These are phyloP conservation scores for Sequoia sempervirens DNA, from an alignment of 75 land plant species.

Conservation along the genomic window DNA sequence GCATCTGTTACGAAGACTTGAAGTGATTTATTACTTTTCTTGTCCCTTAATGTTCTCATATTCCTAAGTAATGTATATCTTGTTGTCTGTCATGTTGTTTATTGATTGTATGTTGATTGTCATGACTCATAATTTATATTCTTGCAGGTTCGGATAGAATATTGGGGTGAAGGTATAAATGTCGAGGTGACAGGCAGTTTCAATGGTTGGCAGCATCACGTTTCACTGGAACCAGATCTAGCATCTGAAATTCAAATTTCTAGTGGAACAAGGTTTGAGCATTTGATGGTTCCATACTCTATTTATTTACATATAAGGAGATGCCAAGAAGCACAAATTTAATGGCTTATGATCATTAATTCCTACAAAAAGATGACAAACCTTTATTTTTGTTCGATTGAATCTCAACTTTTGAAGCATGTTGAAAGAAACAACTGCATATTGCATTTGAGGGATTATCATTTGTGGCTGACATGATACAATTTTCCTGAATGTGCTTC, in stretches of 20 bases:
- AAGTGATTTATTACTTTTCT: conserved; percentile 2
- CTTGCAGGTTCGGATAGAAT: conserved; percentile 69
- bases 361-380: background rate
- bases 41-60: background rate
- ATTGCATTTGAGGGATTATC: background rate
- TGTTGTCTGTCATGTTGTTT: background rate
- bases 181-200: conserved; percentile 95
- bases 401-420: background rate
- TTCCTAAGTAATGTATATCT: background rate
- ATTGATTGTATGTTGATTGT: background rate
- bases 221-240: conserved; percentile 64
- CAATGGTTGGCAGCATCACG: conserved; percentile 89
- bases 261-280: conserved; percentile 47
- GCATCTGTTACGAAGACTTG: background rate
- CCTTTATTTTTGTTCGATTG: background rate
- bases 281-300: background rate
- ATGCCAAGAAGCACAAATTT: conserved; percentile 2
- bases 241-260: conserved; percentile 37
- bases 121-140: background rate
- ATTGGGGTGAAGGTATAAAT: conserved; percentile 52
- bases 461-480: background rate
- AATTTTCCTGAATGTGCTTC: background rate
- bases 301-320: conserved; percentile 3
- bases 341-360: background rate
- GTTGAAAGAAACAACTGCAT: background rate